phyloP scores from a whole-genome alignment of 1,284 basidiomycete genomes.

The Ceratobasidium sp. region DNA sequence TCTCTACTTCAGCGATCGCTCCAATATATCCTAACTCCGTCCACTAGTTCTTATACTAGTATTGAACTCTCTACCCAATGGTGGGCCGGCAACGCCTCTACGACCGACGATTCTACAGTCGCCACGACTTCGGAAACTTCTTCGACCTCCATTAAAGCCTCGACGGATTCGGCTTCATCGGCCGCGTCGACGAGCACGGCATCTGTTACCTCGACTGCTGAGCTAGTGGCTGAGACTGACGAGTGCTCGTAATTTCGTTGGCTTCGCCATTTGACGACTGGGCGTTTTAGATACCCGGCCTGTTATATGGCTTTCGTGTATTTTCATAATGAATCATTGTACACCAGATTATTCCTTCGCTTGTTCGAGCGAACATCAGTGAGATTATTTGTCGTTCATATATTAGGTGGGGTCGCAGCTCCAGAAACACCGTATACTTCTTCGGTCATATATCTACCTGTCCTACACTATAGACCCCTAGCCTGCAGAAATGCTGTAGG shows the following conservation, averaged over 20 bases:
- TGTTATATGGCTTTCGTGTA: no score
- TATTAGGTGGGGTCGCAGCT: no score
- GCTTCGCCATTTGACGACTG: no score
- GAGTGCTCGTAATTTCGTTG: not conserved
- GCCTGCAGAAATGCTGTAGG: no score
- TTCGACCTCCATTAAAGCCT: not conserved
- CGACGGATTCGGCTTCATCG: not conserved
- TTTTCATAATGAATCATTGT: no score
- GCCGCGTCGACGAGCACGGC: not conserved
- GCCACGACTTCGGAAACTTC: not conserved
- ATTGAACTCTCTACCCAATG: slow-evolving; percentile 31
- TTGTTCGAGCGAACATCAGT: no score
- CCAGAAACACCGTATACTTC: no score
- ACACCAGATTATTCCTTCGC: no score
- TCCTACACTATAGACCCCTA: no score
- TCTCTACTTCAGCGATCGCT: not conserved
- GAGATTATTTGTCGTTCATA: no score
- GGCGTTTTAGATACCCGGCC: no score
- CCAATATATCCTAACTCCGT: not conserved
- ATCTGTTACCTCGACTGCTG: not conserved
- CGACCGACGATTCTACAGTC: not conserved
- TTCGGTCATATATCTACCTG: no score
- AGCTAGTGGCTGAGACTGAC: not conserved
- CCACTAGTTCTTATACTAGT: slow-evolving; percentile 20
- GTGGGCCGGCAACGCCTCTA: slow-evolving; percentile 31